Evolutionary conservation across 768 basidiomycete genomes (phyloP), one percentile per base, ranked within the genome.

Genomic region (Tulasnella sp.): DNA sequence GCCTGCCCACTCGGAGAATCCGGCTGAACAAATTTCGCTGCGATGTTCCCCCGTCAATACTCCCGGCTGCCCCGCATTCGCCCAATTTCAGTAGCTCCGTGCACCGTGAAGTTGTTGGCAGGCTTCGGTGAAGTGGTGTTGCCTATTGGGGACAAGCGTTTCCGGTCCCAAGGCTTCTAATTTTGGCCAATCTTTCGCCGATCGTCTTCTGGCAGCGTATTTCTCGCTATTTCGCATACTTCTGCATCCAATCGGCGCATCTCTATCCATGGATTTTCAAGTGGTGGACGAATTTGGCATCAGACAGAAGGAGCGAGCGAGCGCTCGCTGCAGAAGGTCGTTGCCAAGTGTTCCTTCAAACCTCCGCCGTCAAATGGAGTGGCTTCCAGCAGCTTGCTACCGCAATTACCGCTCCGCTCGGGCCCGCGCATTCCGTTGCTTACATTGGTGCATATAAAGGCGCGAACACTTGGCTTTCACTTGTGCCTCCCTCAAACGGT

Each of bases 11-110:
- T 13, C 57, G 57, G 57, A 16, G 57, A 61, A 61, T 61, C 18
- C 57, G 57, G 29, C n/a, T 61, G 57, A 61, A 61, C 57, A 61
- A 61, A 61, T 61, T 61, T 61, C 57, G 57, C 57, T 57, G 61
- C 29, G 61, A 67, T 35, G 16, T 67, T 67, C 57, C 29, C 61
- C 61, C 61, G 61, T 29, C 61, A 67, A 26, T 32, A 0, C 61
- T 67, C 61, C 61, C 61, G 26, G 5, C 13, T 67, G 26, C 61
- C 61, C 32, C 61, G 61, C 32, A 32, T 35, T 16, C 32, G 61
- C 13, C 61, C 61, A 67, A 67, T 35, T 35, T 15, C 61, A 67
- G 61, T 32, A 35, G 15, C 29, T 67, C 61, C 29, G 61, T 35
- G 61, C 29, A 15, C 13, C 61, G 11, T 67, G 61, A 67, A 29